phyloP scores from a whole-genome alignment of 192 early-diverging fungal species.

The Backusella psychrophila region DNA sequence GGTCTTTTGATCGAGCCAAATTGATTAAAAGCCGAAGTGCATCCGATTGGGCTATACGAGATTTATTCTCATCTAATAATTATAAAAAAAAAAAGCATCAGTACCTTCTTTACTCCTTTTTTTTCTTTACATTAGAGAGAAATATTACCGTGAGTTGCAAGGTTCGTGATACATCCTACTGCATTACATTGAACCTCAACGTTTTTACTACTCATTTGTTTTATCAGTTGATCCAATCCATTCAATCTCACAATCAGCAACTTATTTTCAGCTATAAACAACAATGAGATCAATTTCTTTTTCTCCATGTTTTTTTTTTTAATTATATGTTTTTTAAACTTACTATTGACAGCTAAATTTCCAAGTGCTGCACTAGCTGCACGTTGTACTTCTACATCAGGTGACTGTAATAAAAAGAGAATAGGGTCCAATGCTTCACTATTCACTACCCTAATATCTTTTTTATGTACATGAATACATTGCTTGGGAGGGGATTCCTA shows the following conservation, averaged over 20 bases:
- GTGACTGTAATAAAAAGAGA: constrained; percentile 76
- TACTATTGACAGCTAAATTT: constrained; percentile 79
- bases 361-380: constrained; percentile 85
- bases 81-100: neutral
- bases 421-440: constrained; percentile 79
- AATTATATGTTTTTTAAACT: neutral
- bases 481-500: too few species aligned
- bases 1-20: constrained; percentile 77
- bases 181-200: constrained; percentile 91
- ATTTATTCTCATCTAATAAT: constrained; percentile 79
- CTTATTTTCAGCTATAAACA: constrained; percentile 72
- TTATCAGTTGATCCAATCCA: constrained; percentile 79
- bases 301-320: neutral
- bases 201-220: constrained; percentile 82
- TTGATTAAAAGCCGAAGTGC: constrained; percentile 70
- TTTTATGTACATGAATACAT: neutral
- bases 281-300: constrained; percentile 1
- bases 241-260: constrained; percentile 79
- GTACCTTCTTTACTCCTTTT: neutral
- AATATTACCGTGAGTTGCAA: constrained; percentile 74
- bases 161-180: constrained; percentile 91
- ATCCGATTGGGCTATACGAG: constrained; percentile 80
- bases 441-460: constrained; percentile 71
- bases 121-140: constrained; percentile 8
- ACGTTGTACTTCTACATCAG: constrained; percentile 82